These are phyloP conservation scores for Epichloe typhina DNA, from an alignment of 2,329 filamentous ascomycete genomes.

Conservation along the genomic window DNA sequence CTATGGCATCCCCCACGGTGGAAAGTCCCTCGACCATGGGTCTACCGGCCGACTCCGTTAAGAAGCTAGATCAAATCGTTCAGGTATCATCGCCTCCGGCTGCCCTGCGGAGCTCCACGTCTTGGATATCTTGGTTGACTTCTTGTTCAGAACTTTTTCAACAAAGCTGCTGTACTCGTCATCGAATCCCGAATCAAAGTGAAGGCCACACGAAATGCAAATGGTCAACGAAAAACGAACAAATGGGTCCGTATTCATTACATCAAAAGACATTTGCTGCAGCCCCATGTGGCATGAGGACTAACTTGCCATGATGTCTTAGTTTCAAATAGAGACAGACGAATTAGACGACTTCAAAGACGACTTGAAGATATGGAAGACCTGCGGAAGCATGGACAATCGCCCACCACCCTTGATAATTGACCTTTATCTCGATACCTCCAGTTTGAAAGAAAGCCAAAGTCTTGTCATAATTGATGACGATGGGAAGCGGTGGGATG, in stretches of 20 bases:
- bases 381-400: conserved; percentile 61
- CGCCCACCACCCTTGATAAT: conserved; percentile 75
- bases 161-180: conserved; percentile 74
- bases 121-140: not conserved
- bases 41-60: conserved; percentile 52
- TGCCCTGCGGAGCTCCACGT: not conserved
- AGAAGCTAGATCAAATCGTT: conserved; percentile 85
- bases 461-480: conserved; percentile 81
- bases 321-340: conserved; percentile 94
- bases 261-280: not conserved
- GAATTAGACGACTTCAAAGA: conserved; percentile 82
- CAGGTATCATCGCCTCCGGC: conserved; percentile 43
- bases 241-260: conserved; percentile 59
- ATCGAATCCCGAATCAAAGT: conserved; percentile 68
- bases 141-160: conserved; percentile 65
- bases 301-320: conserved; percentile 3
- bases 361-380: conserved; percentile 71
- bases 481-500: conserved; percentile 84
- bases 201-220: conserved; percentile 30
- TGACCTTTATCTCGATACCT: conserved; percentile 77
- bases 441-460: conserved; percentile 68
- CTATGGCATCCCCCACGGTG: conserved; percentile 32
- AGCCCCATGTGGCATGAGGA: not conserved
- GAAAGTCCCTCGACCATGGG: conserved; percentile 29
- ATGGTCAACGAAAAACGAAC: conserved; percentile 49